Evolutionary conservation across 305 asterid genomes (phyloP).

Genomic region (Fraxinus sp.): DNA sequence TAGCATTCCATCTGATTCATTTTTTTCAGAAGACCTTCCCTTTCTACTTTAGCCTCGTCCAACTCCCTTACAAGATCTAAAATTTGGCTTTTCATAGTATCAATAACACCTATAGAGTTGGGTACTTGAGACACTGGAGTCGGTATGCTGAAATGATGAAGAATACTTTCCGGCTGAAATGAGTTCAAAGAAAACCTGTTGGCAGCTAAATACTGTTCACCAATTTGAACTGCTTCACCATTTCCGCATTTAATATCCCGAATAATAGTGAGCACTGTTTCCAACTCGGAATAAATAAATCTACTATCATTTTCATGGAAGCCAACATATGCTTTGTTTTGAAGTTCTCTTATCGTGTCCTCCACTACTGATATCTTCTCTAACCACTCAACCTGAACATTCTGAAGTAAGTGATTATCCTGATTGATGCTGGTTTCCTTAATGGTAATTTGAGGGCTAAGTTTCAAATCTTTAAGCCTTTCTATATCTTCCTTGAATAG

Average conservation of each 20-base stretch:
- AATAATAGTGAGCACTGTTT: conserved; percentile 53
- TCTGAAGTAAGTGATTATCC: conserved; percentile 41
- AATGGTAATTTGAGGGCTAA: conserved; percentile 40
- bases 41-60: conserved; percentile 85
- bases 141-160: conserved; percentile 53
- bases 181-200: conserved; percentile 67
- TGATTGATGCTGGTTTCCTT: conserved; percentile 32
- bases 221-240: conserved; percentile 32
- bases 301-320: conserved; percentile 53
- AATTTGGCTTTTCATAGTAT: conserved; percentile 72
- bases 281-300: conserved; percentile 64
- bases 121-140: conserved; percentile 56
- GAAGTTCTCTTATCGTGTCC: conserved; percentile 64
- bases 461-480: conserved; percentile 48
- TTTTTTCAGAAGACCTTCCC: conserved; percentile 66
- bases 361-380: conserved; percentile 61
- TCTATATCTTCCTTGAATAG: conserved; percentile 64
- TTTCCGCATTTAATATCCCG: conserved; percentile 60
- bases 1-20: conserved; percentile 96
- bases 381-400: conserved; percentile 45
- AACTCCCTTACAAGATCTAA: conserved; percentile 83
- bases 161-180: conserved; percentile 71
- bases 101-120: conserved; percentile 46
- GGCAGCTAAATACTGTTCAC: conserved; percentile 45
- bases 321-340: conserved; percentile 44